Evolutionary conservation across 495 filamentous ascomycete genomes (phyloP).

Genomic region (Baudoinia panamericana): DNA sequence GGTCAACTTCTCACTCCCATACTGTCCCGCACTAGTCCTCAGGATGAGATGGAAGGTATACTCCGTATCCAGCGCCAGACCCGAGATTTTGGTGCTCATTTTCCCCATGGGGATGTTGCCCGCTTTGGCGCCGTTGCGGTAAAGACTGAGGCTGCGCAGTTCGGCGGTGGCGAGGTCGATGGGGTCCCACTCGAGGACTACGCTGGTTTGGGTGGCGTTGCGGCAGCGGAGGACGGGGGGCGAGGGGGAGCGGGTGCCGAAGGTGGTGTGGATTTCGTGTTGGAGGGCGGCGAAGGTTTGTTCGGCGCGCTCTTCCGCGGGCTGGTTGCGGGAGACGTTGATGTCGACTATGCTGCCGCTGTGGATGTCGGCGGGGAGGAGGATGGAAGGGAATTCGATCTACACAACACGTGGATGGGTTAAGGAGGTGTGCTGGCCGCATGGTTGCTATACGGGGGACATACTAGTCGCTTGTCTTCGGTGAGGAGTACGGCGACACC

Average conservation of each 20-base stretch:
- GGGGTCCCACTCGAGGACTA: conserved; percentile 96
- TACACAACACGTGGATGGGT: conserved; percentile 27
- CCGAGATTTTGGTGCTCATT: conserved; percentile 88
- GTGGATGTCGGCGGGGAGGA: conserved; percentile 85
- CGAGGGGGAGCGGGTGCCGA: conserved; percentile 66
- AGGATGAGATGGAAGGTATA: conserved; percentile 91
- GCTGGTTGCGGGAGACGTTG: conserved; percentile 75
- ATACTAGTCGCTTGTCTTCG: conserved; percentile 89
- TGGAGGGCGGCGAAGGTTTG: conserved; percentile 70
- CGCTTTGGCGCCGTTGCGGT: conserved; percentile 90
- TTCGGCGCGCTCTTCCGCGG: conserved; percentile 59
- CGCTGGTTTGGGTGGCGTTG: conserved; percentile 91
- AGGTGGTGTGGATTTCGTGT: conserved; percentile 70
- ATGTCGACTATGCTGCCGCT: conserved; percentile 97
- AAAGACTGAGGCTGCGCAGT: conserved; percentile 73
- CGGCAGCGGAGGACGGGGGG: conserved; percentile 74
- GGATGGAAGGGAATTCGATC: conserved; percentile 98
- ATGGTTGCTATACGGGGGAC: conserved; percentile 16
- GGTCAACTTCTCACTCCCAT: conserved; percentile 64
- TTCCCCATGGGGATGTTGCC: conserved; percentile 83
- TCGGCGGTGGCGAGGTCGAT: conserved; percentile 86
- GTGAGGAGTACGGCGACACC: conserved; percentile 94
- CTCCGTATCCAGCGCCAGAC: conserved; percentile 88
- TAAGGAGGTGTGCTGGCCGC: conserved; percentile 18
- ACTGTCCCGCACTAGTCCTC: conserved; percentile 80